Evolutionary conservation across 192 early-diverging fungal genomes (phyloP), one percentile per base, ranked within the genome.

Genomic region (Podila verticillata): DNA sequence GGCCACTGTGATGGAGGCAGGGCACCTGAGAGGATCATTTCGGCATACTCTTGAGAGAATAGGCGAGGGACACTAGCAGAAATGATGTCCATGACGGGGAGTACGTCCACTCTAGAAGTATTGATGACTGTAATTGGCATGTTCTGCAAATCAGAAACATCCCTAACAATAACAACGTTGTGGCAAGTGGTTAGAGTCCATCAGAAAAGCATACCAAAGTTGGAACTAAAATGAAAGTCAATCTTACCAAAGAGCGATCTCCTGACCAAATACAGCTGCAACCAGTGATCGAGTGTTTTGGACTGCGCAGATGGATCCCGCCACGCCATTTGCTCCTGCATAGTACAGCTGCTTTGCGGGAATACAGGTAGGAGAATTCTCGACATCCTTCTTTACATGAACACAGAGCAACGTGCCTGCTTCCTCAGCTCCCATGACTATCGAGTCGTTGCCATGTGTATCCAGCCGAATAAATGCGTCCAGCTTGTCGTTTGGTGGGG

Each of bases 401-500:
- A 54, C 10, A 54, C 20, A 5, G 1, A 26, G 10, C 51, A 54
- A 26, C n/a, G 51, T 24, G 20, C 51, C 51, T 24, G 51, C 51
- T 10, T 54, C 51, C 22, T 24, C n/a, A 1, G 51, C 51, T 54
- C n/a, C 51, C n/a, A 54, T 54, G 22, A 54, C 22, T 24, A 54
- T 54, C 51, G n/a, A 54, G 22, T 54, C n/a, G 22, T 54, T 17
- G 22, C 51, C 20, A n/a, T 54, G 51, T 54, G 0, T n/a, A 54
- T 54, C 51, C 51, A 54, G n/a, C 8, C 24, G 51, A 54, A 54
- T 54, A n/a, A 54, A 54, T 54, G 51, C 51, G 22, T 54, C 10
- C 51, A 54, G 22, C 17, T 54, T 54, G 51, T n/a, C 2, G 24
- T 26, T 54, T 26, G 51, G 22, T 26, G 20, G 1, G 22, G 17